These are phyloP conservation scores for Sugiyamaella paludigena DNA, from an alignment of 1,139 yeast genomes.

Conservation along the genomic window DNA sequence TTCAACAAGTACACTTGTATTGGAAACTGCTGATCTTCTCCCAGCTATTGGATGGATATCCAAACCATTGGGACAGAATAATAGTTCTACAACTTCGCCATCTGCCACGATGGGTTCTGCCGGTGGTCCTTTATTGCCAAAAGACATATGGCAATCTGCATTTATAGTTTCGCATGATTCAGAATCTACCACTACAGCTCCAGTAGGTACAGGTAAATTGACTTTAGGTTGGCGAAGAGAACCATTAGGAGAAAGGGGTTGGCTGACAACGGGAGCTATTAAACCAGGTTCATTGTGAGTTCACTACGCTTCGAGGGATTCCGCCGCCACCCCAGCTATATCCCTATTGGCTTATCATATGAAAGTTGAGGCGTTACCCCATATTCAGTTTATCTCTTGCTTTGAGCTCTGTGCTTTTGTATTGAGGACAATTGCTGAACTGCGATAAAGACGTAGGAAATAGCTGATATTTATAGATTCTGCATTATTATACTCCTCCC, in stretches of 20 bases:
- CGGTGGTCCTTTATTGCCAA: slow-evolving; percentile 18
- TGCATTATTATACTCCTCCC: too few species aligned
- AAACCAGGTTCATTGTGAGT: slow-evolving; percentile 7
- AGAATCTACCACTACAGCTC: slow-evolving; percentile 11
- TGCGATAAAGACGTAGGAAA: too few species aligned
- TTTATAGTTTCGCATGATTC: slow-evolving; percentile 19
- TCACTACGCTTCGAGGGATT: too few species aligned
- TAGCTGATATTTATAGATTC: too few species aligned
- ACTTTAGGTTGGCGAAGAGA: slow-evolving; percentile 39
- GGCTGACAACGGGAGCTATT: slow-evolving; percentile 33
- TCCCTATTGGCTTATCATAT: too few species aligned
- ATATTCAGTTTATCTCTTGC: too few species aligned
- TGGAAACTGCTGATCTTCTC: slow-evolving; percentile 34
- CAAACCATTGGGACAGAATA: too few species aligned
- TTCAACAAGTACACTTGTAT: slow-evolving; percentile 31
- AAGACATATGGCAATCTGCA: slow-evolving; percentile 24
- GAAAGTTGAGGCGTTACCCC: too few species aligned
- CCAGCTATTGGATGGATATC: slow-evolving; percentile 32
- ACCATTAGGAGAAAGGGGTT: slow-evolving; percentile 39
- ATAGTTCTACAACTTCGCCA: slow-evolving; percentile 19
- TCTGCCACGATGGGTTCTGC: slow-evolving; percentile 1
- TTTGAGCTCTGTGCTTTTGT: too few species aligned
- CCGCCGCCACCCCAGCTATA: too few species aligned
- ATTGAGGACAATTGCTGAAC: too few species aligned
- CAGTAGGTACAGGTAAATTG: slow-evolving; percentile 27